phyloP scores from a whole-genome alignment of 2,329 filamentous ascomycete species.

The Cladosporium sp. region DNA sequence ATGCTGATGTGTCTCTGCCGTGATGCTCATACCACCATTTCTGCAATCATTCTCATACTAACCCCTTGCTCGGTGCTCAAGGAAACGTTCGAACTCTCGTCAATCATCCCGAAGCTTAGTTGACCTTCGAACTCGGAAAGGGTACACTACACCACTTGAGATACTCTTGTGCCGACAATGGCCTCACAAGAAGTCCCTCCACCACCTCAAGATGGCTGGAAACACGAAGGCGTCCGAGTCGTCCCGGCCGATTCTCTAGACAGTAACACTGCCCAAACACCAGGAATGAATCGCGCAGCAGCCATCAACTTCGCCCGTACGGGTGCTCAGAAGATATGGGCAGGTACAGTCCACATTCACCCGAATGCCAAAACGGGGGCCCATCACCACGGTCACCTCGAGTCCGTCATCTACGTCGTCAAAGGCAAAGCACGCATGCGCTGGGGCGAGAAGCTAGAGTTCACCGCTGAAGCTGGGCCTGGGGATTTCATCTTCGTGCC shows the following conservation, averaged over 20 bases:
- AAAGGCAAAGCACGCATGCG: slow-evolving; percentile 44
- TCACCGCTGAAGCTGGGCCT: slow-evolving; percentile 43
- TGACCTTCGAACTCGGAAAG: not conserved
- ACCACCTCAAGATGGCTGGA: slow-evolving; percentile 34
- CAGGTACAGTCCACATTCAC: slow-evolving; percentile 43
- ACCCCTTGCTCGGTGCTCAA: too few relatives aligned
- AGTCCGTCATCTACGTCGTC: slow-evolving; percentile 44
- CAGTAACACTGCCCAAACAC: slow-evolving; percentile 40
- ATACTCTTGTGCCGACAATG: slow-evolving; percentile 12
- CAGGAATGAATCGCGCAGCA: slow-evolving; percentile 42
- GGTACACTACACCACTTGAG: not conserved
- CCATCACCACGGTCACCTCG: slow-evolving; percentile 44
- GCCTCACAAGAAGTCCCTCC: slow-evolving; percentile 14
- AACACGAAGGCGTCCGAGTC: slow-evolving; percentile 40
- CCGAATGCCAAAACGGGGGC: slow-evolving; percentile 44
- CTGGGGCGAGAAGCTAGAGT: slow-evolving; percentile 44
- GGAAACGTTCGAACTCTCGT: too few relatives aligned
- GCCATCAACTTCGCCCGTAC: slow-evolving; percentile 43
- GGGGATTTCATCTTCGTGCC: slow-evolving; percentile 47
- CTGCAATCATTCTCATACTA: not conserved
- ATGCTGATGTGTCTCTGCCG: not conserved
- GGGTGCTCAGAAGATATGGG: slow-evolving; percentile 44
- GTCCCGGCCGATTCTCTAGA: slow-evolving; percentile 40
- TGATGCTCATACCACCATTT: not conserved
- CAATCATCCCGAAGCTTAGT: not conserved